A percentile compares a stretch with the other conserved stretches of the same genome.
Evolutionary conservation across 129 eudicot genomes (phyloP).

Genomic region (Centrapalus pauciflorus): DNA sequence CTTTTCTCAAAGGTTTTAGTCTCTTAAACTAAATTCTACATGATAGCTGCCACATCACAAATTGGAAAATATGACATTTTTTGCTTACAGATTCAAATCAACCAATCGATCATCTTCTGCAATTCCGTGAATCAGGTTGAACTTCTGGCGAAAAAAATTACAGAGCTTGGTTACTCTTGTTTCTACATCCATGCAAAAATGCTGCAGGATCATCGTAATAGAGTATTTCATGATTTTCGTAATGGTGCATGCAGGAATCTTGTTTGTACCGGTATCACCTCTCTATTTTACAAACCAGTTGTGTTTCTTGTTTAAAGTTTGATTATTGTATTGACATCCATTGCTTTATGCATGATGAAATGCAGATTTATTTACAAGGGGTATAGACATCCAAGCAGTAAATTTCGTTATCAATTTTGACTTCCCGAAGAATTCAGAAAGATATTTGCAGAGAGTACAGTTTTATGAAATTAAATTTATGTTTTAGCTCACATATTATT

Average conservation of each 20-base stretch:
- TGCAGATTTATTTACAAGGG: slow-evolving; percentile 90
- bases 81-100: slow-evolving; percentile 72
- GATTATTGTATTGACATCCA: not conserved
- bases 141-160: slow-evolving; percentile 82
- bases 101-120: slow-evolving; percentile 90
- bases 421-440: slow-evolving; percentile 80
- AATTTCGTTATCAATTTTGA: slow-evolving; percentile 90
- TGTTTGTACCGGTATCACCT: slow-evolving; percentile 73
- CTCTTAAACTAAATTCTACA: not conserved
- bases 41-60: not conserved
- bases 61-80: not conserved
- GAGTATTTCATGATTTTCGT: slow-evolving; percentile 92
- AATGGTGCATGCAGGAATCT: slow-evolving; percentile 97
- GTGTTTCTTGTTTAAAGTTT: not conserved
- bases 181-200: slow-evolving; percentile 95
- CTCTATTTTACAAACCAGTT: not conserved
- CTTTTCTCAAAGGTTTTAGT: slow-evolving; percentile 64
- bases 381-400: slow-evolving; percentile 93
- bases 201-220: slow-evolving; percentile 93
- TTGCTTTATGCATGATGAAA: not conserved
- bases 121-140: slow-evolving; percentile 93
- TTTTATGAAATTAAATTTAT: not conserved
- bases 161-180: slow-evolving; percentile 92
- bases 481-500: not conserved
- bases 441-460: slow-evolving; percentile 82